These are phyloP conservation scores for Magnolia kwangsiensis DNA, from an alignment of 164 flowering plant species.

Conservation along the genomic window DNA sequence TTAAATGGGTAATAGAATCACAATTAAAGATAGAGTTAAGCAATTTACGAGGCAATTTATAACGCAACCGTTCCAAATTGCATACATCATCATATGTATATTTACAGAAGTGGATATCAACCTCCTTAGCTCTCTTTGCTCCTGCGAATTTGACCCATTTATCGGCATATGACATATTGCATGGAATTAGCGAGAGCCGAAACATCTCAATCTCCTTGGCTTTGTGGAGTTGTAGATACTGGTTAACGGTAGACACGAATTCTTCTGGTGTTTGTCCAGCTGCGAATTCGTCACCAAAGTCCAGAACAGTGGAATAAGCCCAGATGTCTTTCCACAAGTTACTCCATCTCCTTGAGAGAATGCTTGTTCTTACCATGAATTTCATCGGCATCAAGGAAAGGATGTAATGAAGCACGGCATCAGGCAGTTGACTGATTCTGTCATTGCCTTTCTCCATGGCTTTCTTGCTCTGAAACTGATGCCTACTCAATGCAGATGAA, in stretches of 20 bases:
- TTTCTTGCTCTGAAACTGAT: no score
- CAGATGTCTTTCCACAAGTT: neutral
- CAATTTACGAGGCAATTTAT: neutral
- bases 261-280: conserved; percentile 1
- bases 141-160: conserved; percentile 10
- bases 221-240: conserved; percentile 3
- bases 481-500: no score
- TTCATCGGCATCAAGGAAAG: neutral
- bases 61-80: neutral
- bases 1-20: neutral
- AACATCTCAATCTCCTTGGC: conserved; percentile 2
- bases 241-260: conserved; percentile 1
- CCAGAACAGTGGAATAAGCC: neutral
- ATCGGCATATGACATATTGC: neutral
- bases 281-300: conserved; percentile 5
- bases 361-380: conserved; percentile 1
- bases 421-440: conserved; percentile 4
- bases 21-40: neutral
- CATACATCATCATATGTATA: neutral
- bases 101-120: neutral
- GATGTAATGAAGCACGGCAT: conserved; percentile 6
- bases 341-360: conserved; percentile 14
- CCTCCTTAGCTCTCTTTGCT: neutral
- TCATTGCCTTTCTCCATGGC: neutral
- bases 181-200: neutral